A percentile compares a stretch with the other conserved stretches of the same genome.
phyloP scores from a whole-genome alignment of 129 eudicot genomes.

The Cynara cardunculus region DNA sequence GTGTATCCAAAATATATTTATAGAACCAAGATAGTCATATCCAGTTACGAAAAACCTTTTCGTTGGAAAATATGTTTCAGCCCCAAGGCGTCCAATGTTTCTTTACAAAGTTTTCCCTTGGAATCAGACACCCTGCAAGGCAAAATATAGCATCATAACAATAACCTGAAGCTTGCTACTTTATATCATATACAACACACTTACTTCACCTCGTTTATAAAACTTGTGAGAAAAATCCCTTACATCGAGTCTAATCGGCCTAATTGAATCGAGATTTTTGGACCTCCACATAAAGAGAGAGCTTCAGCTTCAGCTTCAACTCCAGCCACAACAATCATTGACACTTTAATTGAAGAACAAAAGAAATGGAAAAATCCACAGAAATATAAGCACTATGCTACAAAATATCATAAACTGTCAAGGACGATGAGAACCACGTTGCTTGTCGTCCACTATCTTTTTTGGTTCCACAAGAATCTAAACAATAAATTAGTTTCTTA shows the following conservation, averaged over 20 bases:
- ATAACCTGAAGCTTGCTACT: constrained; percentile 8
- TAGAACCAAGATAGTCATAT: constrained; percentile 19
- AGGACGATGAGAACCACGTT: constrained; percentile 39
- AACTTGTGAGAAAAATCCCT: constrained; percentile 25
- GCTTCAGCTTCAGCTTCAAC: constrained; percentile 93
- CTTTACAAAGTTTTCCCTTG: constrained; percentile 86
- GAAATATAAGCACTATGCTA: not conserved
- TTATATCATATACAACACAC: constrained; percentile 3
- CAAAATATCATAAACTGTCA: not conserved
- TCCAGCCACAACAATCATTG: constrained; percentile 90
- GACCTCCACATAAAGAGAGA: constrained; percentile 90
- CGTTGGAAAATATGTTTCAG: constrained; percentile 61
- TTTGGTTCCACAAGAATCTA: constrained; percentile 84
- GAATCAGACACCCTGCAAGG: constrained; percentile 77
- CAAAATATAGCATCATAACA: constrained; percentile 15
- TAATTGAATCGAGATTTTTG: constrained; percentile 62
- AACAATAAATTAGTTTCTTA: constrained; percentile 35
- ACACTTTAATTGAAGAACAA: constrained; percentile 35
- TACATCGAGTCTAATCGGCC: constrained; percentile 92
- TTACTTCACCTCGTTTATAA: constrained; percentile 25
- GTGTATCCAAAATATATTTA: no score
- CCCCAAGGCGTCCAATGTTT: constrained; percentile 66
- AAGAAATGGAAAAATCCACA: not conserved
- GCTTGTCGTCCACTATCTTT: constrained; percentile 50
- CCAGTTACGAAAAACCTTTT: constrained; percentile 94